phyloP scores from a whole-genome alignment of 768 basidiomycete species.

The Fomitopsis pulvina region DNA sequence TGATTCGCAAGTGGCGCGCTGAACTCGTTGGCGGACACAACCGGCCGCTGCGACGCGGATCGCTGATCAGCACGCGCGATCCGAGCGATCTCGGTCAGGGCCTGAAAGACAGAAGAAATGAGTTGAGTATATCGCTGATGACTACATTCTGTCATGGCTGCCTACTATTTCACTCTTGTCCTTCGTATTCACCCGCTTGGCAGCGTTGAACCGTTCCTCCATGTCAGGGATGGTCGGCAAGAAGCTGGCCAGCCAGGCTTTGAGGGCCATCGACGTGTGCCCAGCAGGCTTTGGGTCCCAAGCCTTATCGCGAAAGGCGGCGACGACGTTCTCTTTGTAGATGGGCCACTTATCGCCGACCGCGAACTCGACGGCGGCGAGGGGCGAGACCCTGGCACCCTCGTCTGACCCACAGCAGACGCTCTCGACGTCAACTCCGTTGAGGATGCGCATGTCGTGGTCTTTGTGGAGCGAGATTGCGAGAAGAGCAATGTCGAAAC shows the following conservation, averaged over 20 bases:
- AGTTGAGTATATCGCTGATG: background rate
- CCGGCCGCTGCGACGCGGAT: constrained; percentile 22
- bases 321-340: constrained; percentile 16
- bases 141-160: background rate
- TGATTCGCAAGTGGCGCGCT: constrained; percentile 4
- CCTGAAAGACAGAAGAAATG: constrained; percentile 5
- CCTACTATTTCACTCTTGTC: constrained; percentile 31
- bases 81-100: constrained; percentile 13
- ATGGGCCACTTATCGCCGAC: constrained; percentile 11
- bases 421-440: constrained; percentile 55
- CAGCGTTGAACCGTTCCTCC: constrained; percentile 34
- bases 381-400: constrained; percentile 34
- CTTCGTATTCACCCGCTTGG: constrained; percentile 37
- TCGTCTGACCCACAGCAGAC: constrained; percentile 26
- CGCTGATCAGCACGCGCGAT: constrained; percentile 18
- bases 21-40: constrained; percentile 18
- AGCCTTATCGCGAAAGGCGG: constrained; percentile 12
- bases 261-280: constrained; percentile 12
- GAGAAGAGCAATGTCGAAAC: constrained; percentile 48
- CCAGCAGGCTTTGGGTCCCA: constrained; percentile 13
- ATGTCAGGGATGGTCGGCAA: constrained; percentile 35
- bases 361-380: constrained; percentile 32
- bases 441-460: constrained; percentile 34
- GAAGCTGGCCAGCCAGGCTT: constrained; percentile 28
- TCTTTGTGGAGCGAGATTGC: constrained; percentile 42